Base-by-base conservation (phyloP, 495 filamentous ascomycete species). In the Trichoderma reesei region DNA sequence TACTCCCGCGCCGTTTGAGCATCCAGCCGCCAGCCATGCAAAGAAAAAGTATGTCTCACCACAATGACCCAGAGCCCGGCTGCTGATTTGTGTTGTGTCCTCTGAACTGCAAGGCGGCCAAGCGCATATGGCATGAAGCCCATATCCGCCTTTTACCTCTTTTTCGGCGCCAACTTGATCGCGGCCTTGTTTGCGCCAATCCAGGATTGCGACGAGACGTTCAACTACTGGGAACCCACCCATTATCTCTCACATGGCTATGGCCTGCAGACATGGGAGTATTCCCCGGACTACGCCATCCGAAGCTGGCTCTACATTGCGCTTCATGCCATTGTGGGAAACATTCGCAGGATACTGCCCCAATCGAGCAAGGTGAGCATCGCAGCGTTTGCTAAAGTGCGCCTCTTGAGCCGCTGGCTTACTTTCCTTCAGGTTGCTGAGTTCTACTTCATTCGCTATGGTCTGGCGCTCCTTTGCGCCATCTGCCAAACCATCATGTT, bases 221-320 rank as follows among this genome's bases (percentile, higher is more conserved):
- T 96, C 81, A 99, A 99, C 70, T 99, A 95, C 77, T 99, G 95
- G 95, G 95, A 99, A 70, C 94, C 95, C 1, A 86, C 91, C 0
- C 95, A 99, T 75, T 99, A 97, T 73, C 83, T 99, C 37, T 86
- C 84, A 65, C 91, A 96, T 79, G 90, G 90, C 70, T 92, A 93
- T 71, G 95, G 95, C 37, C 78, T 98, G 41, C 90, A 99, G 76
- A 99, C 95, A 16, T 99, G 95, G 95, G 95, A 99, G 73, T 99
- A 98, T 75, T 96, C 93, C 0, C 95, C 95, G 1, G 88, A 92
- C 59, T 98, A 90, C 73, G 90, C 90, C 38, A 96, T 99, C 69
- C 88, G 95, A 63, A 96, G 91, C 77, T 99, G 95, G 95, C 81
- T 90, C 38, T 99, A 99, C 72, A 79, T 95, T 34, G 85, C 80